These are phyloP conservation scores for Tetrastigma voinierianum DNA, from an alignment of 164 flowering plant genomes.

Conservation along the genomic window DNA sequence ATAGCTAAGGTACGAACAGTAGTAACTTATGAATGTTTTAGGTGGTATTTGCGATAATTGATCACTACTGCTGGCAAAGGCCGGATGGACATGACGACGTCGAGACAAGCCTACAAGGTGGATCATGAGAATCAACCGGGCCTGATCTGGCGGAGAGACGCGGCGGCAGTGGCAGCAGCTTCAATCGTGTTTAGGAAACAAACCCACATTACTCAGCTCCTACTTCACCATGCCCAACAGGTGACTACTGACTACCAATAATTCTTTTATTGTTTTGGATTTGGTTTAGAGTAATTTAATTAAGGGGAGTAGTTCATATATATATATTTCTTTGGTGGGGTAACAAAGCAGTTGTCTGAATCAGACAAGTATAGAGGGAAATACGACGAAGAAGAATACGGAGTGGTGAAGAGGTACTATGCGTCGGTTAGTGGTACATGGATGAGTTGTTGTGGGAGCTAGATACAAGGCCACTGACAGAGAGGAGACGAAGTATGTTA, in stretches of 20 bases:
- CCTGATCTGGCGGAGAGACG: constrained; percentile 76
- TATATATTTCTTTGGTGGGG: neutral
- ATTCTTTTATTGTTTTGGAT: neutral
- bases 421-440: constrained; percentile 84
- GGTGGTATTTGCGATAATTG: constrained; percentile 75
- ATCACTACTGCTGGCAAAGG: constrained; percentile 70
- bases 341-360: constrained; percentile 78
- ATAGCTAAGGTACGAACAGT: too few relatives aligned
- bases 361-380: constrained; percentile 80
- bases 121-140: constrained; percentile 63
- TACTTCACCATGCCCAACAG: constrained; percentile 63
- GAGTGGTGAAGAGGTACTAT: constrained; percentile 77
- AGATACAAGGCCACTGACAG: constrained; percentile 88
- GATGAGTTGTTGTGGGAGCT: constrained; percentile 94
- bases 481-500: constrained; percentile 35
- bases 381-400: constrained; percentile 43
- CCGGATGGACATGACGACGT: constrained; percentile 81
- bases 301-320: neutral
- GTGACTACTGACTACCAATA: constrained; percentile 28
- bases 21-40: constrained; percentile 10
- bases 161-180: constrained; percentile 76
- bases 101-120: constrained; percentile 52
- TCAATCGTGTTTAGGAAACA: constrained; percentile 52
- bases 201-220: constrained; percentile 63
- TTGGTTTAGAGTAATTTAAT: neutral